Percentiles rank a stretch among this genome's conserved stretches.
These are phyloP conservation scores for Melastoma malabathricum DNA, from an alignment of 345 rosid genomes.

Conservation along the genomic window DNA sequence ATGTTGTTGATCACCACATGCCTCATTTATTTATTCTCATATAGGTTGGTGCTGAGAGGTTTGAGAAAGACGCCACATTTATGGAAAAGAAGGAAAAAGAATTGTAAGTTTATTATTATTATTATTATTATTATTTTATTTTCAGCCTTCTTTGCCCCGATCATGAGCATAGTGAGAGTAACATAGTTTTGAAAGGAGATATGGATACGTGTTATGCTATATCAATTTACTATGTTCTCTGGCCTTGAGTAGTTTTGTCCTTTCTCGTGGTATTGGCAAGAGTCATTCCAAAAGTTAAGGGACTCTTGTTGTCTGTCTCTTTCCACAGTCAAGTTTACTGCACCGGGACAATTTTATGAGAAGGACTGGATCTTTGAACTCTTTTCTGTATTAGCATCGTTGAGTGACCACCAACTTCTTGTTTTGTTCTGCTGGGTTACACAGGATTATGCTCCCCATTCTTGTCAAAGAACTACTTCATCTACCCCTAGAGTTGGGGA, in stretches of 20 bases:
- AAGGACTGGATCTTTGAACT: no score
- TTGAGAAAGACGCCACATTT: conserved; percentile 87
- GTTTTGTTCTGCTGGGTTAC: conserved; percentile 4
- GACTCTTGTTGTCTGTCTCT: no score
- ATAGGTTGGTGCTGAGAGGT: conserved; percentile 80
- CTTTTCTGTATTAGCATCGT: no score
- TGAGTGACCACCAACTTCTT: no score
- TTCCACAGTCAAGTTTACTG: no score
- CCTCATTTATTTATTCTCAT: conserved; percentile 9
- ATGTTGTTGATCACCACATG: not conserved
- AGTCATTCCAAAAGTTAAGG: no score
- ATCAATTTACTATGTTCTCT: no score
- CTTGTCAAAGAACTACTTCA: conserved; percentile 74
- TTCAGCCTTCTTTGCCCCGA: not conserved
- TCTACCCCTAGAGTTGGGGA: conserved; percentile 76
- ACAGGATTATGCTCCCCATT: conserved; percentile 95
- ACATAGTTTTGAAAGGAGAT: not conserved
- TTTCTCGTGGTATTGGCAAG: no score
- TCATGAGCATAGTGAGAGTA: not conserved
- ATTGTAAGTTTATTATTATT: conserved; percentile 31
- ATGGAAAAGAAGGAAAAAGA: conserved; percentile 93
- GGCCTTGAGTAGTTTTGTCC: no score
- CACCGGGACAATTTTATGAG: no score
- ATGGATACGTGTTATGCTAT: no score
- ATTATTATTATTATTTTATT: conserved; percentile 2